Percentiles rank a stretch among this genome's conserved stretches.
These are phyloP conservation scores for Kodamaea neixiangensis DNA, from an alignment of 805 yeast species.

Conservation along the genomic window DNA sequence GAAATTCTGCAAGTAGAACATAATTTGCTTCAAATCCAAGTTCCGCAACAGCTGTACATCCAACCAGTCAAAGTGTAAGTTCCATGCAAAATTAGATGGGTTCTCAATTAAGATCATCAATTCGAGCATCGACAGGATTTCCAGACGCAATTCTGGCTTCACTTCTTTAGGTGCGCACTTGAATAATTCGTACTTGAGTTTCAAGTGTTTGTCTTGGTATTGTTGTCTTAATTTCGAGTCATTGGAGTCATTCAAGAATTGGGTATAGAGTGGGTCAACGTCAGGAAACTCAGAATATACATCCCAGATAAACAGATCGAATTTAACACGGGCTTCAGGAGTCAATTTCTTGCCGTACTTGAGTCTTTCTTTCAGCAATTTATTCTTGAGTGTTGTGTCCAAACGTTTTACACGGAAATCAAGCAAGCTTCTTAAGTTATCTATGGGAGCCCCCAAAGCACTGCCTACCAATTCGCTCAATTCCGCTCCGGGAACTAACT, in stretches of 20 bases:
- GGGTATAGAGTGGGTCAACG: constrained; percentile 54
- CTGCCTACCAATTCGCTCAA: constrained; percentile 55
- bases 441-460: constrained; percentile 45
- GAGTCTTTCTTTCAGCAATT: constrained; percentile 49
- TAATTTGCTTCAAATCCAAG: constrained; percentile 47
- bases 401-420: constrained; percentile 44
- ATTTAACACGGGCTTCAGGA: constrained; percentile 37
- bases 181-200: constrained; percentile 56
- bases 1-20: constrained; percentile 57
- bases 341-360: constrained; percentile 47
- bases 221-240: constrained; percentile 61
- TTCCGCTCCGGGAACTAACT: constrained; percentile 56
- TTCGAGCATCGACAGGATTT: constrained; percentile 57
- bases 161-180: constrained; percentile 52
- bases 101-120: constrained; percentile 74
- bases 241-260: constrained; percentile 55
- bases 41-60: constrained; percentile 55
- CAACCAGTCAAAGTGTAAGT: constrained; percentile 68
- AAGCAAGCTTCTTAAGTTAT: constrained; percentile 46
- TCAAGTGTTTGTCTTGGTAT: constrained; percentile 61
- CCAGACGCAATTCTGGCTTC: constrained; percentile 30
- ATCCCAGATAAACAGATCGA: constrained; percentile 46
- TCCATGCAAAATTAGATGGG: constrained; percentile 66
- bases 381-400: constrained; percentile 38
- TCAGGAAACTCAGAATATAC: constrained; percentile 48